Evolutionary conservation across 352 stramenopile species (phyloP).

Genomic region (Pythium apleroticum): DNA sequence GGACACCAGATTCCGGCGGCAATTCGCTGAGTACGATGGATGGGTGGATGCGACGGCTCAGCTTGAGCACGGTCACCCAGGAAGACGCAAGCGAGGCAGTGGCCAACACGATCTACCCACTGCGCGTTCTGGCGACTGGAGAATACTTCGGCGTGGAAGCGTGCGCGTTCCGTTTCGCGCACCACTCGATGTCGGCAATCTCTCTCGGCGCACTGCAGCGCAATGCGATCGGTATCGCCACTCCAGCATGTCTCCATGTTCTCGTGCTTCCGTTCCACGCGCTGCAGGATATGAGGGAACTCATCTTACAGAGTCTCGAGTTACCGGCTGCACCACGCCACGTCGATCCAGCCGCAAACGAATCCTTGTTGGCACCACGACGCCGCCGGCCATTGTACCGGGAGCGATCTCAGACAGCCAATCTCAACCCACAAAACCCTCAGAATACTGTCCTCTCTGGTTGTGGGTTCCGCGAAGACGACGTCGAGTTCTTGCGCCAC

Average conservation of each 20-base stretch:
- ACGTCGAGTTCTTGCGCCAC: conserved; percentile 34
- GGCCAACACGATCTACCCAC: conserved; percentile 11
- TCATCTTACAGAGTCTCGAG: conserved; percentile 5
- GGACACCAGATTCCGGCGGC: background rate
- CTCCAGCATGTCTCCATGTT: conserved; percentile 34
- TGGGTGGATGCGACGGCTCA: conserved; percentile 17
- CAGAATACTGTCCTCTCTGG: conserved; percentile 4
- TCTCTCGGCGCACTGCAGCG: conserved; percentile 45
- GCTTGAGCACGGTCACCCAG: conserved; percentile 11
- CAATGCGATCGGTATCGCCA: conserved; percentile 47
- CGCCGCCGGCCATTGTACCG: background rate
- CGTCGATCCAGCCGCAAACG: background rate
- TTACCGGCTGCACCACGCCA: background rate
- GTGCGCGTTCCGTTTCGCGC: conserved; percentile 41
- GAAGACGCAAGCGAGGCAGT: conserved; percentile 8
- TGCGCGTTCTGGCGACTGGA: conserved; percentile 36
- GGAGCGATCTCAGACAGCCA: background rate
- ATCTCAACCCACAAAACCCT: background rate
- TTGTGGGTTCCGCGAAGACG: conserved; percentile 22
- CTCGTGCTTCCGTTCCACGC: conserved; percentile 36
- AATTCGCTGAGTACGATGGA: conserved; percentile 3
- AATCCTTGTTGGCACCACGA: conserved; percentile 16
- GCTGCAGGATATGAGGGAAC: conserved; percentile 31
- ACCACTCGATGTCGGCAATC: conserved; percentile 34
- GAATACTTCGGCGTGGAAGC: conserved; percentile 54